Percentiles rank a stretch among this genome's conserved stretches.
phyloP scores from a whole-genome alignment of 2,329 filamentous ascomycete species.

The Cladobotryum mycophilum region DNA sequence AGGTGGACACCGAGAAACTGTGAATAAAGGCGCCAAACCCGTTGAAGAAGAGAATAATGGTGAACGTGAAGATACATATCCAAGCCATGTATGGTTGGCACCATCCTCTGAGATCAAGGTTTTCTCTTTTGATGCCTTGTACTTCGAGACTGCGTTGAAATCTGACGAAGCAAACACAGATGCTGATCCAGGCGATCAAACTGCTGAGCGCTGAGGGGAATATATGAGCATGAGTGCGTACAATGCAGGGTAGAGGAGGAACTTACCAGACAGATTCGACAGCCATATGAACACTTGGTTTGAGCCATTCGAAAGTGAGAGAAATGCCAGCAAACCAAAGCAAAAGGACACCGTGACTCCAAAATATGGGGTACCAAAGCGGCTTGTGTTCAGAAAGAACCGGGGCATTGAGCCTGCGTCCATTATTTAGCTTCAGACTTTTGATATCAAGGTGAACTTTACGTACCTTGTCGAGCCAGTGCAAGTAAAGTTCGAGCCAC shows the following conservation, averaged over 20 bases:
- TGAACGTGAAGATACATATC: conserved; percentile 37
- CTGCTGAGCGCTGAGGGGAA: conserved; percentile 12
- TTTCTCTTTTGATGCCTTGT: conserved; percentile 31
- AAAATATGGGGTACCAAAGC: conserved; percentile 43
- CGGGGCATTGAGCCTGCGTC: conserved; percentile 36
- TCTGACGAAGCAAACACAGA: conserved; percentile 25
- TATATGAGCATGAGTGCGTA: neutral
- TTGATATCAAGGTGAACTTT: neutral
- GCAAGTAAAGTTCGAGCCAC: conserved; percentile 47
- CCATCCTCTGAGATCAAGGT: conserved; percentile 22
- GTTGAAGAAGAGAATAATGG: conserved; percentile 38
- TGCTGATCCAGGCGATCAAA: conserved; percentile 27
- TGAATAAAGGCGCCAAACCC: conserved; percentile 39
- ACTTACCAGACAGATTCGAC: conserved; percentile 45
- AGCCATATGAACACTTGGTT: conserved; percentile 50
- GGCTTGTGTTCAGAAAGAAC: conserved; percentile 44
- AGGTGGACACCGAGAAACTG: conserved; percentile 30
- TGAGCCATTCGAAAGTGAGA: conserved; percentile 38
- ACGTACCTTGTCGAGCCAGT: conserved; percentile 40
- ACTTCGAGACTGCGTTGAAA: conserved; percentile 31
- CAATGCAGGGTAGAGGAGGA: neutral
- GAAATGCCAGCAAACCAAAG: conserved; percentile 41
- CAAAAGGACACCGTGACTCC: conserved; percentile 37
- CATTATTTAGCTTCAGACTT: neutral
- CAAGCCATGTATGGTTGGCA: conserved; percentile 35